Percentiles rank a stretch among this genome's conserved stretches.
These are phyloP conservation scores for Boletus subcaerulescens DNA, from an alignment of 768 basidiomycete species.

Conservation along the genomic window DNA sequence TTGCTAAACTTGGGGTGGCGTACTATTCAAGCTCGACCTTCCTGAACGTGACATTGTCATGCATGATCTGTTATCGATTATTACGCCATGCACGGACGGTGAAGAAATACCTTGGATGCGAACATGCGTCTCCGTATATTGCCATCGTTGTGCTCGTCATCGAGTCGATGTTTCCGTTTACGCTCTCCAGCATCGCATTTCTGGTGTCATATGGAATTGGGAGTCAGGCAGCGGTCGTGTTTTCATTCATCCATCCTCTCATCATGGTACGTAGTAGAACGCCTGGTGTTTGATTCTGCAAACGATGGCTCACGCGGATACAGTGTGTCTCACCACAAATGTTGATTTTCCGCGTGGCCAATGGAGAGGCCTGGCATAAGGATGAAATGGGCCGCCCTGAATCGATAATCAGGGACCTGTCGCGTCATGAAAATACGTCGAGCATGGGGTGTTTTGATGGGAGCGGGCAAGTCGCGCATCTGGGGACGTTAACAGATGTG, in stretches of 20 bases:
- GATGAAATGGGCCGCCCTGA: not conserved
- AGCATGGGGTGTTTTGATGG: not conserved
- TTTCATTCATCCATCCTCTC: not conserved
- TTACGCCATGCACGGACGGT: not conserved
- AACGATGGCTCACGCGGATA: not conserved
- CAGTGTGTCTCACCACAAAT: not conserved
- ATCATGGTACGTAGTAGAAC: not conserved
- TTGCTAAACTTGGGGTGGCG: not conserved
- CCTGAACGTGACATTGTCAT: constrained; percentile 7
- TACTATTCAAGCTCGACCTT: constrained; percentile 6
- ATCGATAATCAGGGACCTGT: not conserved
- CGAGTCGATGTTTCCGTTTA: not conserved
- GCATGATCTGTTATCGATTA: constrained; percentile 8
- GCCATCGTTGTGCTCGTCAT: not conserved
- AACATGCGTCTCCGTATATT: not conserved
- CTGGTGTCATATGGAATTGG: not conserved
- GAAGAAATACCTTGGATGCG: not conserved
- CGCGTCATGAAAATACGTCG: not conserved
- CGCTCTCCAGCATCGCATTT: not conserved
- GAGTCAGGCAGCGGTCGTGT: not conserved
- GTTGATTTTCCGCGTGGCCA: not conserved
- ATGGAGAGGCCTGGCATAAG: not conserved
- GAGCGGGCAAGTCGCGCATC: no score
- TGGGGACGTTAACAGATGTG: not conserved
- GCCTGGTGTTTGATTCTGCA: no score